Conservation (phyloP, 2,329 filamentous ascomycete species). For the Onygenales sp. region DNA sequence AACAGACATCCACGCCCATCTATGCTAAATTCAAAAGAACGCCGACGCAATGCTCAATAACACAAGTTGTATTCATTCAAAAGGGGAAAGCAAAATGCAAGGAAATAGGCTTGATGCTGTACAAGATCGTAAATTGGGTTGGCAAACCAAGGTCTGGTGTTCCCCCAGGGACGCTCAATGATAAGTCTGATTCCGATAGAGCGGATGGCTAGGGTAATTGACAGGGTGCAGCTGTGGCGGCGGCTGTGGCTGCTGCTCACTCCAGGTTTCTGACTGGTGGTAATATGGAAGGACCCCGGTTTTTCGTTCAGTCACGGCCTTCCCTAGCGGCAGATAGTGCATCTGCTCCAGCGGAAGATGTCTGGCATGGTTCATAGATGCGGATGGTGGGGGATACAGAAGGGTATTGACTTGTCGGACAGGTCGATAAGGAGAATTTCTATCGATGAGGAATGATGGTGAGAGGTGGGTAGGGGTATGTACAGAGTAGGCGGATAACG, state of each 20-base stretch:
- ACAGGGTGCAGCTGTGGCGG: slow-evolving; percentile 9
- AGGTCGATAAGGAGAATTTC: slow-evolving; percentile 85
- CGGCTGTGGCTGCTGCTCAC: slow-evolving; percentile 24
- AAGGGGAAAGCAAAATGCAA: too few species aligned
- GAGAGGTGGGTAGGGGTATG: slow-evolving; percentile 62
- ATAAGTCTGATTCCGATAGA: neutral
- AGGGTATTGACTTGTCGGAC: slow-evolving; percentile 83
- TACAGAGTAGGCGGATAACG: slow-evolving; percentile 53
- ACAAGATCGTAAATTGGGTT: too few species aligned
- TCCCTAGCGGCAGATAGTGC: slow-evolving; percentile 71
- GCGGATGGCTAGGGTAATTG: slow-evolving; percentile 12
- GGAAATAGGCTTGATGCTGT: too few species aligned
- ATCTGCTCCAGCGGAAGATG: slow-evolving; percentile 59
- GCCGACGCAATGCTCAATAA: too few species aligned
- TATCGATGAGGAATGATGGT: slow-evolving; percentile 77
- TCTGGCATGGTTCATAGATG: slow-evolving; percentile 66
- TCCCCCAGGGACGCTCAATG: too few species aligned
- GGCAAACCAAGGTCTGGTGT: too few species aligned
- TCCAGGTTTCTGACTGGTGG: slow-evolving; percentile 33
- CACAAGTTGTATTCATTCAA: too few species aligned
- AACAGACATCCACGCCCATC: too few species aligned
- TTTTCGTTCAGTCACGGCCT: slow-evolving; percentile 54
- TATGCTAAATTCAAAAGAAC: too few species aligned
- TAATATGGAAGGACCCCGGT: slow-evolving; percentile 58
- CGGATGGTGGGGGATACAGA: slow-evolving; percentile 75